Evolutionary conservation across 306 rosid genomes (phyloP).

Genomic region (Coriaria nepalensis): DNA sequence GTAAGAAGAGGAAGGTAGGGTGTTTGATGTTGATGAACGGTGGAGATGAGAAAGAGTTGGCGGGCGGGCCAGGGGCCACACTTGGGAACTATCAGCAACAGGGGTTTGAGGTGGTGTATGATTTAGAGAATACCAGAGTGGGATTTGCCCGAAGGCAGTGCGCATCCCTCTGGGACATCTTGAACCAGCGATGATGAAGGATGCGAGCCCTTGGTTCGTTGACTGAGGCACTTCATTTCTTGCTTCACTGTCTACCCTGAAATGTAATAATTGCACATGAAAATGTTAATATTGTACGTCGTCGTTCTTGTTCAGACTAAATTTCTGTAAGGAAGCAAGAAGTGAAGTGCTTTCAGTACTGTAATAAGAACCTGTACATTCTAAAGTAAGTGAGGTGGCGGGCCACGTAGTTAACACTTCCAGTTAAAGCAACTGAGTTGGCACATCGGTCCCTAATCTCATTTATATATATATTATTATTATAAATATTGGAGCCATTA

Average conservation of each 20-base stretch:
- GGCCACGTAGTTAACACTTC: no score
- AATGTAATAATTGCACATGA: not conserved
- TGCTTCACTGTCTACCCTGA: constrained; percentile 4
- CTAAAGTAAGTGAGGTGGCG: no score
- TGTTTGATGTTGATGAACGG: constrained; percentile 93
- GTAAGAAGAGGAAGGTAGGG: constrained; percentile 44
- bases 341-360: no score
- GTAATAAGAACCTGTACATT: no score
- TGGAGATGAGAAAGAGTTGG: constrained; percentile 61
- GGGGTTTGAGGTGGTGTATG: constrained; percentile 79
- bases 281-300: not conserved
- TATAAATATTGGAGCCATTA: no score
- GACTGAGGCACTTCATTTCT: constrained; percentile 5
- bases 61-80: constrained; percentile 76
- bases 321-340: no score
- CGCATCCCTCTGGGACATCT: constrained; percentile 64
- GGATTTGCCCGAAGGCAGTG: constrained; percentile 82
- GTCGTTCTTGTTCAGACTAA: not conserved
- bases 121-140: constrained; percentile 53
- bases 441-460: no score
- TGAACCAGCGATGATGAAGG: constrained; percentile 21
- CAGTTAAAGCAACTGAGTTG: no score
- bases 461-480: no score
- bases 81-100: constrained; percentile 94
- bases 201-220: constrained; percentile 5